phyloP scores from a whole-genome alignment of 805 yeast species.

The Wickerhamomyces rabaulensis region DNA sequence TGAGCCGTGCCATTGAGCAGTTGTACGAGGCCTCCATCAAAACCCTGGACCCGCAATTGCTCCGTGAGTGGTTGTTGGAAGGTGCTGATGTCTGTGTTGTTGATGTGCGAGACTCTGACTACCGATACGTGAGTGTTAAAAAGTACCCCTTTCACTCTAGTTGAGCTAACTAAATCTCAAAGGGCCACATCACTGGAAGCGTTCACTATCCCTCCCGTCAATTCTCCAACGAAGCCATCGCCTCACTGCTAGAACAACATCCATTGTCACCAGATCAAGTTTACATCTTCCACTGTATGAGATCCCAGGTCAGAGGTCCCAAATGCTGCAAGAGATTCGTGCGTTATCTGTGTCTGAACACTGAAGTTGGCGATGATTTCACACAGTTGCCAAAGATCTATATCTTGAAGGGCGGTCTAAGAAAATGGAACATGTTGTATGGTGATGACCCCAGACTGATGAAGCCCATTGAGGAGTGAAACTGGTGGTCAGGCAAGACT shows the following conservation, averaged over 20 bases:
- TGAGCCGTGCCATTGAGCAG: neutral
- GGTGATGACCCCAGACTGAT: conserved; percentile 2
- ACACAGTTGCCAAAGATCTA: conserved; percentile 1
- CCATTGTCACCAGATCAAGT: neutral
- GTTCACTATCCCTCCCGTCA: neutral
- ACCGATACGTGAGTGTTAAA: neutral
- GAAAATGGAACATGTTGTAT: conserved; percentile 2
- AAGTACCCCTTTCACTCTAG: neutral
- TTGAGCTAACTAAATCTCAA: neutral
- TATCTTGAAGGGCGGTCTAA: conserved; percentile 5
- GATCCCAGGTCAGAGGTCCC: conserved; percentile 2
- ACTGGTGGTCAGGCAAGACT: too few relatives aligned
- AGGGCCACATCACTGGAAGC: neutral
- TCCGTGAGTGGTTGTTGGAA: neutral
- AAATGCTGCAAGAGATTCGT: conserved; percentile 1
- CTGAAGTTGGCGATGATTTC: neutral
- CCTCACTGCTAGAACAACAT: neutral
- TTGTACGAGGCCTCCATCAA: neutral
- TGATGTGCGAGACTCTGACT: conserved; percentile 8
- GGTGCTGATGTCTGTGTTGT: neutral
- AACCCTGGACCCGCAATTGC: neutral
- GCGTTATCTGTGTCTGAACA: neutral
- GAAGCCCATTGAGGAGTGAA: neutral
- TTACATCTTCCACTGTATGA: conserved; percentile 5
- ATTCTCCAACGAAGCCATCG: neutral